A percentile compares a stretch with the other conserved stretches of the same genome.
These are phyloP conservation scores for Phylloporus sp. DNA, from an alignment of 768 basidiomycete species.

Conservation along the genomic window DNA sequence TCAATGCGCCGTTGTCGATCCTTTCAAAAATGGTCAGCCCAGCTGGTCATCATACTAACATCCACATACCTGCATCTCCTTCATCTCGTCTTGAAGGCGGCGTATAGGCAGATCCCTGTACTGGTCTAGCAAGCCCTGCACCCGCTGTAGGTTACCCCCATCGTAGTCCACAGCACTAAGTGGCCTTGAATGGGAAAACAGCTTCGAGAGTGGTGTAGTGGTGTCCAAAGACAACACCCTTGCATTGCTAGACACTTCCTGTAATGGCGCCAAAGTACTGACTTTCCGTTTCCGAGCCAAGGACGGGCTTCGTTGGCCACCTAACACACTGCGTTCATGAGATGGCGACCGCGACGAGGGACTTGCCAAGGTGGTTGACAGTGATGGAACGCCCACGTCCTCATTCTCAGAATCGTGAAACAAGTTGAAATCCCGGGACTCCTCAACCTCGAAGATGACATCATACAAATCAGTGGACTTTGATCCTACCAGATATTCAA, in stretches of 20 bases:
- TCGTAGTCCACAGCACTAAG: constrained; percentile 24
- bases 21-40: constrained; percentile 29
- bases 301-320: constrained; percentile 7
- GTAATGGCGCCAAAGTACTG: constrained; percentile 24
- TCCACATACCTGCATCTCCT: constrained; percentile 63
- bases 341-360: constrained; percentile 10
- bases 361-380: constrained; percentile 7
- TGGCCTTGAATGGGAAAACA: constrained; percentile 24
- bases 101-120: constrained; percentile 60
- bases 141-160: constrained; percentile 44
- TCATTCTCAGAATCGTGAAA: constrained; percentile 52
- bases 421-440: constrained; percentile 41
- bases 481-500: constrained; percentile 75
- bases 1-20: constrained; percentile 79
- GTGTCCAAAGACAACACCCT: constrained; percentile 27
- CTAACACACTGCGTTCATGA: constrained; percentile 2
- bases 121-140: constrained; percentile 62
- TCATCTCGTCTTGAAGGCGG: constrained; percentile 73
- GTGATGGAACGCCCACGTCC: constrained; percentile 8
- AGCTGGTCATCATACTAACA: neutral
- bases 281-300: constrained; percentile 22
- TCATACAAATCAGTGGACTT: constrained; percentile 64
- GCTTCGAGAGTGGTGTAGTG: constrained; percentile 23
- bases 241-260: constrained; percentile 28
- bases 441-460: constrained; percentile 73